phyloP scores from a whole-genome alignment of 2,329 filamentous ascomycete species.

The Sporothrix brasiliensis region DNA sequence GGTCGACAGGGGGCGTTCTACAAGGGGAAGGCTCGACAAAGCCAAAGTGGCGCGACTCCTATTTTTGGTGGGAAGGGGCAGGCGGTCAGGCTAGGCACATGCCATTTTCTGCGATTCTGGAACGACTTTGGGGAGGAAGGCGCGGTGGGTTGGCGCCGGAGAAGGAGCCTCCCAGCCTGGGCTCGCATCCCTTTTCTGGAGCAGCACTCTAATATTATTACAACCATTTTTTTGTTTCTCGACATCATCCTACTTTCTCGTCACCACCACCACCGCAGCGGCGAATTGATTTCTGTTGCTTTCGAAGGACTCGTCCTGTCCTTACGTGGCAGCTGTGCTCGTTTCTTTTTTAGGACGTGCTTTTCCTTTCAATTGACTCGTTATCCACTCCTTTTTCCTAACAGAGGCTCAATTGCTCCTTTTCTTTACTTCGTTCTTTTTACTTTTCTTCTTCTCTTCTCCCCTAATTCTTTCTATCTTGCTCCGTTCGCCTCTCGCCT shows the following conservation, averaged over 20 bases:
- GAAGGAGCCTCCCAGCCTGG: neutral
- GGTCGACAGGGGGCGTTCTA: neutral
- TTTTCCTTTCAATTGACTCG: neutral
- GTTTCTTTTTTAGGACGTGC: neutral
- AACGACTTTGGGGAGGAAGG: slow-evolving; percentile 28
- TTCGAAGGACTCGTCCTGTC: neutral
- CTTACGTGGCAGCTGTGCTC: neutral
- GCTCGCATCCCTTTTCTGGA: slow-evolving; percentile 3
- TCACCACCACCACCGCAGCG: neutral
- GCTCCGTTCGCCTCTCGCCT: neutral
- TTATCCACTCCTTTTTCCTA: slow-evolving; percentile 6
- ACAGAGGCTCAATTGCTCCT: neutral
- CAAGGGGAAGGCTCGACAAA: slow-evolving; percentile 16
- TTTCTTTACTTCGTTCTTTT: neutral
- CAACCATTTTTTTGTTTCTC: neutral
- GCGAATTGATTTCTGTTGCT: slow-evolving; percentile 25
- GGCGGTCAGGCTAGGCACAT: slow-evolving; percentile 12
- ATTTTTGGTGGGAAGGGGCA: neutral
- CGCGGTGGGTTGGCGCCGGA: neutral
- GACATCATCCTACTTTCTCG: neutral
- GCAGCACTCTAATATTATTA: neutral
- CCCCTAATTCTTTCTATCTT: neutral
- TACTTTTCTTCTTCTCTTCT: neutral
- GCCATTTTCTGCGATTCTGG: slow-evolving; percentile 33
- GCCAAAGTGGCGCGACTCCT: slow-evolving; percentile 20